Conservation (phyloP, 1,139 yeast species). For the Casaregolazyma suthepensis region DNA sequence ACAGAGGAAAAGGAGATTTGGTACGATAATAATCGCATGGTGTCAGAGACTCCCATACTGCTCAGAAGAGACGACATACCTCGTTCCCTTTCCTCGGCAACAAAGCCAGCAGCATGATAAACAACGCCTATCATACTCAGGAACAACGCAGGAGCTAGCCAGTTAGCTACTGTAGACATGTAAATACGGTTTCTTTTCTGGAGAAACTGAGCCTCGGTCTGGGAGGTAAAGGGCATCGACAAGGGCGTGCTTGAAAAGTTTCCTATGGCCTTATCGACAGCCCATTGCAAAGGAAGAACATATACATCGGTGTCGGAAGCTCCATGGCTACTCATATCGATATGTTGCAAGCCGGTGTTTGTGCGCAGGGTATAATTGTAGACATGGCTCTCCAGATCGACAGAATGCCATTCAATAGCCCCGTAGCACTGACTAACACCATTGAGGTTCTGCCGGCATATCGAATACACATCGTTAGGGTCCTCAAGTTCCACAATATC, state of each 20-base stretch:
- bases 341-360: constrained; percentile 28
- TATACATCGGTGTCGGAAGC: constrained; percentile 27
- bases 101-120: constrained; percentile 32
- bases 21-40: constrained; percentile 26
- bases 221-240: constrained; percentile 30
- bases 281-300: constrained; percentile 34
- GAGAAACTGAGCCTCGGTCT: constrained; percentile 23
- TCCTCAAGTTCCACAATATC: constrained; percentile 25
- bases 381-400: constrained; percentile 19
- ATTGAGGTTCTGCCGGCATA: constrained; percentile 31
- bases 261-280: constrained; percentile 32
- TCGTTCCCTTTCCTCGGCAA: constrained; percentile 32
- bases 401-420: constrained; percentile 32
- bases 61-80: constrained; percentile 31
- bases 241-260: constrained; percentile 19
- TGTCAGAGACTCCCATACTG: constrained; percentile 30
- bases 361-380: constrained; percentile 35
- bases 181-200: constrained; percentile 23
- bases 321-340: constrained; percentile 23
- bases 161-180: constrained; percentile 27
- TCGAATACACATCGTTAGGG: constrained; percentile 23
- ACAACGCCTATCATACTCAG: constrained; percentile 33
- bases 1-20: constrained; percentile 28
- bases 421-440: constrained; percentile 33
- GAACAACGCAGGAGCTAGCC: constrained; percentile 34